Conservation (phyloP, 345 rosid genomes). For the Gossypium anomalum region DNA sequence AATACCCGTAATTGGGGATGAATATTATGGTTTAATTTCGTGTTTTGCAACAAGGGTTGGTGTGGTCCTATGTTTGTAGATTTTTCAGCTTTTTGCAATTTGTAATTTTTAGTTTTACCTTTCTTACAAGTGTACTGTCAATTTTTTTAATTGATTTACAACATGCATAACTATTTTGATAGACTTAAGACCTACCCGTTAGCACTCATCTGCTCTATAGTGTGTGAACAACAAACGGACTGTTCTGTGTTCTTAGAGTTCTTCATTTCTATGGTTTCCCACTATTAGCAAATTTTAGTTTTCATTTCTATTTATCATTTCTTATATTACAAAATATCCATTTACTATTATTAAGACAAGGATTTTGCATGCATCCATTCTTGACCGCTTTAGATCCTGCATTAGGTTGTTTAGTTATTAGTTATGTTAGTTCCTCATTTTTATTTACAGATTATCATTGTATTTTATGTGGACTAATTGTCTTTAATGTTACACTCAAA, state of each 20-base stretch:
- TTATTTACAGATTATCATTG: background rate
- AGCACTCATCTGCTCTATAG: background rate
- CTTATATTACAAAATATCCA: background rate
- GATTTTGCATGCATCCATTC: background rate
- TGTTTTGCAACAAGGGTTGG: too few species aligned
- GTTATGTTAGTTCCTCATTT: background rate
- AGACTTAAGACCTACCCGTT: background rate
- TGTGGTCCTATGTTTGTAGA: too few species aligned
- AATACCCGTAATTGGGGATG: too few species aligned
- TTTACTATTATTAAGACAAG: background rate
- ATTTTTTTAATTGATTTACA: too few species aligned
- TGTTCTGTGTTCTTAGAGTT: background rate
- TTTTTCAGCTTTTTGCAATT: too few species aligned
- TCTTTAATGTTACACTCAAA: too few species aligned
- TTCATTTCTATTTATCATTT: background rate
- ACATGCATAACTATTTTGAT: too few species aligned
- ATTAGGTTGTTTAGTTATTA: background rate
- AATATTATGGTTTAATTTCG: too few species aligned
- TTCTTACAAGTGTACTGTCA: too few species aligned
- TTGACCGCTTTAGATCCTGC: too few species aligned
- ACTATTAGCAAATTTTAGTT: background rate
- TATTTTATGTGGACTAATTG: too few species aligned
- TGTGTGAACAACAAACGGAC: background rate
- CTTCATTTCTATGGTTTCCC: background rate
- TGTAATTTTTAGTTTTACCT: too few species aligned